Evolutionary conservation across 805 yeast species (phyloP).

Genomic region (Candida broadrunensis): DNA sequence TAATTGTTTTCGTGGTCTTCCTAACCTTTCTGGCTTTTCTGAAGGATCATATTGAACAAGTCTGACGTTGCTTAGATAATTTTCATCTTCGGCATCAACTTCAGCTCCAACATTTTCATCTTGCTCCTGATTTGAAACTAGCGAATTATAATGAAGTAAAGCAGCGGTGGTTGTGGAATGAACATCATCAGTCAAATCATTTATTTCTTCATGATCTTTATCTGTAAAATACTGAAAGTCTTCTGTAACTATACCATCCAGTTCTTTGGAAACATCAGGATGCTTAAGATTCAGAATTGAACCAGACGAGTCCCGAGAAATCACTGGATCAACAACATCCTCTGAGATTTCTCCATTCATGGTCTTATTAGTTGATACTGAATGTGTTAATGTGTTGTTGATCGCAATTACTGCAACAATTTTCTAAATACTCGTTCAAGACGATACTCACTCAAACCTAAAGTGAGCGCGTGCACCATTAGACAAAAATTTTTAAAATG

Average conservation of each 20-base stretch:
- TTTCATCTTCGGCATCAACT: conserved; percentile 1
- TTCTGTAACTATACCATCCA: not conserved
- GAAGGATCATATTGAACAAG: conserved; percentile 32
- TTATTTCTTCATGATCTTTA: not conserved
- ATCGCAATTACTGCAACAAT: too few relatives aligned
- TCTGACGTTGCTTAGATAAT: conserved; percentile 4
- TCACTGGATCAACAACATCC: too few relatives aligned
- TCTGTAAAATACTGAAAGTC: not conserved
- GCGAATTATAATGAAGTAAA: not conserved
- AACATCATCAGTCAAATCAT: not conserved
- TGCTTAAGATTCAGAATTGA: not conserved
- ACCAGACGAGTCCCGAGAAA: too few relatives aligned
- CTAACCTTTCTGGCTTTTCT: conserved; percentile 29
- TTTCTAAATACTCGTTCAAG: too few relatives aligned
- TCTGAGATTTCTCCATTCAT: too few relatives aligned
- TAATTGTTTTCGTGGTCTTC: conserved; percentile 32
- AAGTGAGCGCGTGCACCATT: too few relatives aligned
- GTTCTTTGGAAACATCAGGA: not conserved
- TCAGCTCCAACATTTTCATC: not conserved
- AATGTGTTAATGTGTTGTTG: too few relatives aligned
- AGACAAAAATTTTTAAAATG: too few relatives aligned
- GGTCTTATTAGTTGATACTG: too few relatives aligned
- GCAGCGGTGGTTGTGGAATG: not conserved
- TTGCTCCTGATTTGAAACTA: not conserved
- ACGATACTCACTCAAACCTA: too few relatives aligned